Evolutionary conservation across 805 yeast genomes (phyloP).

Genomic region (Barnettozyma populi): DNA sequence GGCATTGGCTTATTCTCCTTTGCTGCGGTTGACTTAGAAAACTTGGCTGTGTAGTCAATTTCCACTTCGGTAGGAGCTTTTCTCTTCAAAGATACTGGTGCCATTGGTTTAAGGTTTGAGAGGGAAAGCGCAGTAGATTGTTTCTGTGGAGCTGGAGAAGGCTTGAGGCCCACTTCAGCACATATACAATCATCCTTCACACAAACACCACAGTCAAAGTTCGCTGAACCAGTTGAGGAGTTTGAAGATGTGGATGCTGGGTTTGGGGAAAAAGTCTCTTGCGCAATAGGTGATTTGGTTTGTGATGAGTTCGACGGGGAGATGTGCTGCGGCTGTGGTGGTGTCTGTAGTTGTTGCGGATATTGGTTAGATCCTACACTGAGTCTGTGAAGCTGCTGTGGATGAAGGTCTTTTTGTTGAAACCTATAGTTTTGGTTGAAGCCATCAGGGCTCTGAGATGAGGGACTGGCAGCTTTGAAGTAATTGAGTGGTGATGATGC

Average conservation of each 20-base stretch:
- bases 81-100: conserved; percentile 57
- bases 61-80: conserved; percentile 32
- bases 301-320: conserved; percentile 42
- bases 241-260: conserved; percentile 18
- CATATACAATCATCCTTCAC: conserved; percentile 64
- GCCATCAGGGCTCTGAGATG: conserved; percentile 6
- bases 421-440: conserved; percentile 9
- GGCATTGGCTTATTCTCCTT: conserved; percentile 24
- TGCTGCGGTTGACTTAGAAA: conserved; percentile 25
- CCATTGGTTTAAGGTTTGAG: conserved; percentile 48
- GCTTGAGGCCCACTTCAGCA: conserved; percentile 34
- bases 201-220: conserved; percentile 57
- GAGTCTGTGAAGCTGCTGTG: conserved; percentile 6
- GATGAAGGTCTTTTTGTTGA: conserved; percentile 1
- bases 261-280: conserved; percentile 9
- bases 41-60: conserved; percentile 54
- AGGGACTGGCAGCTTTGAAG: conserved; percentile 41
- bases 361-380: conserved; percentile 5
- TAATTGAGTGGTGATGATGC: conserved; percentile 32
- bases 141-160: conserved; percentile 2
- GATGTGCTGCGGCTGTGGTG: conserved; percentile 2
- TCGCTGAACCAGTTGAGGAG: conserved; percentile 18
- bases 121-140: conserved; percentile 15
- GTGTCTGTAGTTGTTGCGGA: conserved; percentile 8
- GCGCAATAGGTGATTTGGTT: conserved; percentile 36